Evolutionary conservation across 106 monocot genomes (phyloP).

Genomic region (Acorus gramineus): DNA sequence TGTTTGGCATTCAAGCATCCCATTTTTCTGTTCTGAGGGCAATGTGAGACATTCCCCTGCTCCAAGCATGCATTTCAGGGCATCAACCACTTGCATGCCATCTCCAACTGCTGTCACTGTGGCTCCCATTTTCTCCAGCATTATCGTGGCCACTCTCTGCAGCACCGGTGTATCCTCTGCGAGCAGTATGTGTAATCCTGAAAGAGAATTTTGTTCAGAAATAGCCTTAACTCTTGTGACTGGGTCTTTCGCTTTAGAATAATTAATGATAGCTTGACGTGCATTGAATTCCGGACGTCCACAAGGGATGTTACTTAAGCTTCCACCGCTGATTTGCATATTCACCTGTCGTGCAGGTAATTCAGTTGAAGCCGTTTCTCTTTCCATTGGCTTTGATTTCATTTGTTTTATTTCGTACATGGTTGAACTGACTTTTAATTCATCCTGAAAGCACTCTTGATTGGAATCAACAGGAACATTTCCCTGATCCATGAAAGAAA

Average conservation of each 20-base stretch:
- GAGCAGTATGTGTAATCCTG: slow-evolving; percentile 36
- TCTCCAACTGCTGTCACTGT: slow-evolving; percentile 33
- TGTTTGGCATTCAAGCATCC: neutral
- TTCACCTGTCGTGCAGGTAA: neutral
- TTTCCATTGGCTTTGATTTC: neutral
- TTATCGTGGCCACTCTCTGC: slow-evolving; percentile 41
- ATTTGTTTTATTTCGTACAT: neutral
- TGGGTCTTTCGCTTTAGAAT: neutral
- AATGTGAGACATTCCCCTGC: slow-evolving; percentile 5
- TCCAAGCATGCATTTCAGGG: slow-evolving; percentile 18
- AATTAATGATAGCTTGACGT: slow-evolving; percentile 2
- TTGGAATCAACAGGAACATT: slow-evolving; percentile 1
- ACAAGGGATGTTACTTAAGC: neutral
- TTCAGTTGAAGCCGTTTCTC: neutral
- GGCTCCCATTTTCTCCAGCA: slow-evolving; percentile 42
- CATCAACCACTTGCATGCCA: slow-evolving; percentile 44
- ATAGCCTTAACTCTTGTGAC: slow-evolving; percentile 7
- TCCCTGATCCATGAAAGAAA: neutral
- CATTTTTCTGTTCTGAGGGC: slow-evolving; percentile 7
- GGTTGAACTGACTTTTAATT: neutral
- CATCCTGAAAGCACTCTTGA: neutral
- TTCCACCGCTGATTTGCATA: neutral
- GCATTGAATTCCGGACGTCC: neutral
- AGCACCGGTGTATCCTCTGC: slow-evolving; percentile 55
- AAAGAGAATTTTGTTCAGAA: slow-evolving; percentile 18